Evolutionary conservation across 805 yeast species (phyloP).

Genomic region (Sporopachydermia lactativora): DNA sequence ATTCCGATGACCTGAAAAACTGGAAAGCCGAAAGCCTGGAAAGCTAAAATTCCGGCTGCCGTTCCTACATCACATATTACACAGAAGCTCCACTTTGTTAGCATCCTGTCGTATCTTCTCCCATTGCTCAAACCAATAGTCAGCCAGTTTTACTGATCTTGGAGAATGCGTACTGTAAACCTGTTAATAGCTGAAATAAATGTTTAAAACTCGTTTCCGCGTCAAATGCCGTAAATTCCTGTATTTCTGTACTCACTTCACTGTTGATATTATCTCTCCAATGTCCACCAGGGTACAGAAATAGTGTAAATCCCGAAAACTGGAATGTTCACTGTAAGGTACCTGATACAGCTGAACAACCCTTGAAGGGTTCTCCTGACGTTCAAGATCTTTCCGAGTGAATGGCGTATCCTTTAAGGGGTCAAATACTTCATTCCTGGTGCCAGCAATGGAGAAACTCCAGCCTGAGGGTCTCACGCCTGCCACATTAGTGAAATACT

Average conservation of each 20-base stretch:
- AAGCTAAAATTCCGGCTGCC: conserved; percentile 2
- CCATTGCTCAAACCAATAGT: not conserved
- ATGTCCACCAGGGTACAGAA: conserved; percentile 43
- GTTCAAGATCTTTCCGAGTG: conserved; percentile 16
- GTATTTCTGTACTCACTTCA: conserved; percentile 21
- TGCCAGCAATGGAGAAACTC: conserved; percentile 33
- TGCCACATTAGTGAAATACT: conserved; percentile 42
- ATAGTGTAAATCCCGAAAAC: conserved; percentile 62
- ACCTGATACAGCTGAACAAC: conserved; percentile 39
- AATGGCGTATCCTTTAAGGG: conserved; percentile 8
- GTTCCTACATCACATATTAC: not conserved
- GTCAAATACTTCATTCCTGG: conserved; percentile 8
- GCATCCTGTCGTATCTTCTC: not conserved
- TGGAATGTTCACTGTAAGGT: conserved; percentile 93
- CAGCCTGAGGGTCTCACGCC: conserved; percentile 88
- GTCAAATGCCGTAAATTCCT: no score
- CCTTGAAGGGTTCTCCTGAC: conserved; percentile 20
- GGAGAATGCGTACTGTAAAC: not conserved
- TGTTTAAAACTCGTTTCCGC: no score
- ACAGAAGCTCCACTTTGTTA: not conserved
- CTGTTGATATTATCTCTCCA: conserved; percentile 63
- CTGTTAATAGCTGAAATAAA: no score
- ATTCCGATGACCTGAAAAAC: no score
- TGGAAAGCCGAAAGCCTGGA: no score
- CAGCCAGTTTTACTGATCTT: not conserved